Evolutionary conservation across 2,329 filamentous ascomycete genomes (phyloP).

Genomic region (Drechslerella stenobrocha): DNA sequence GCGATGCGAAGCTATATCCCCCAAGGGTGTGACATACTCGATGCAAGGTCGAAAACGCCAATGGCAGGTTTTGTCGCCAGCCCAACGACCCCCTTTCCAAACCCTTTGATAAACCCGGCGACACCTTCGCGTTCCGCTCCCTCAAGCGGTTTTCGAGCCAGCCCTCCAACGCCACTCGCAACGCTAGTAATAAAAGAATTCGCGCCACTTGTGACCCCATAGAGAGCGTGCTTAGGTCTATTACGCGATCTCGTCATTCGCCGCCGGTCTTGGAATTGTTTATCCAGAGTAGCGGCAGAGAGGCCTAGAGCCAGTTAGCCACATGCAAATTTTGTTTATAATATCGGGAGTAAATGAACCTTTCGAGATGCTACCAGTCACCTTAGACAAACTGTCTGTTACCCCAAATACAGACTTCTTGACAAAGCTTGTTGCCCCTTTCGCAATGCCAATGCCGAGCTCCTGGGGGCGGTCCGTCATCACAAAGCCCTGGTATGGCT

Average conservation of each 20-base stretch:
- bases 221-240: conserved; percentile 92
- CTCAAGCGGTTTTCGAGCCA: conserved; percentile 90
- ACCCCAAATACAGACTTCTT: conserved; percentile 99
- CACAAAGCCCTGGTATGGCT: conserved; percentile 96
- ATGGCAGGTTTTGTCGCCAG: conserved; percentile 97
- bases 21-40: conserved; percentile 60
- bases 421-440: conserved; percentile 93
- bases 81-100: conserved; percentile 90
- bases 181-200: conserved; percentile 93
- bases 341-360: conserved; percentile 55
- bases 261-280: conserved; percentile 95
- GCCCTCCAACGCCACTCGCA: conserved; percentile 87
- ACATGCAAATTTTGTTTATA: not conserved
- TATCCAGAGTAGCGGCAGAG: conserved; percentile 91
- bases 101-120: conserved; percentile 92
- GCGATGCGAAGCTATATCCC: not conserved
- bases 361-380: conserved; percentile 96
- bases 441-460: conserved; percentile 90
- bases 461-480: conserved; percentile 95
- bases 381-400: conserved; percentile 95
- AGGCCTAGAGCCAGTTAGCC: conserved; percentile 61
- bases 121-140: conserved; percentile 95
- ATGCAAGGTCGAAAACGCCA: conserved; percentile 93
- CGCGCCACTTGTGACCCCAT: conserved; percentile 91
- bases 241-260: conserved; percentile 92